Conservation (phyloP, 75 land plant species). For the Pinus taeda region DNA sequence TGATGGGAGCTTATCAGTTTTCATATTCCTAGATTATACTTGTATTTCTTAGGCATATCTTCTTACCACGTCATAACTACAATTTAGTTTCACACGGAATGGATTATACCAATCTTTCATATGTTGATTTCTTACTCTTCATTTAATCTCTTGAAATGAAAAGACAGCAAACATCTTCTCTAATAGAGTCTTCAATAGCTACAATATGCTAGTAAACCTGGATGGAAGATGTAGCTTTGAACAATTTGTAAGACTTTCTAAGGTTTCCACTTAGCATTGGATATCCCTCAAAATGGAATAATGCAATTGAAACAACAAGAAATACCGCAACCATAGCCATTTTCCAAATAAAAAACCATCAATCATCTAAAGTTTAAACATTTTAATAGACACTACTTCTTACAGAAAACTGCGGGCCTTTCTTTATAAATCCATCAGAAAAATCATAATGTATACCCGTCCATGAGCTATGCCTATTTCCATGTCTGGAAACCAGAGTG, state of each 20-base stretch:
- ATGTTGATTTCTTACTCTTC: not conserved
- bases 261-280: not conserved
- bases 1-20: too few species aligned
- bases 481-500: constrained; percentile 63
- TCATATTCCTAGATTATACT: too few species aligned
- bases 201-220: not conserved
- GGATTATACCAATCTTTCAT: not conserved
- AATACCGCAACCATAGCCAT: not conserved
- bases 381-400: too few species aligned
- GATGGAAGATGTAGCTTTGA: not conserved
- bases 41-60: too few species aligned
- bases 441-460: constrained; percentile 35
- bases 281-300: not conserved
- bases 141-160: not conserved
- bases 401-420: too few species aligned
- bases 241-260: not conserved
- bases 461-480: constrained; percentile 92
- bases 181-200: not conserved
- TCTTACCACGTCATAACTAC: too few species aligned
- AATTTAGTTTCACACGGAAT: not conserved
- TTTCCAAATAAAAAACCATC: not conserved
- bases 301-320: not conserved
- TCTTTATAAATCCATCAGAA: not conserved
- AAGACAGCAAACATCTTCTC: not conserved
- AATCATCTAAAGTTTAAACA: too few species aligned